Conservation (phyloP, 768 basidiomycete genomes). For the Lactarius tabidus region DNA sequence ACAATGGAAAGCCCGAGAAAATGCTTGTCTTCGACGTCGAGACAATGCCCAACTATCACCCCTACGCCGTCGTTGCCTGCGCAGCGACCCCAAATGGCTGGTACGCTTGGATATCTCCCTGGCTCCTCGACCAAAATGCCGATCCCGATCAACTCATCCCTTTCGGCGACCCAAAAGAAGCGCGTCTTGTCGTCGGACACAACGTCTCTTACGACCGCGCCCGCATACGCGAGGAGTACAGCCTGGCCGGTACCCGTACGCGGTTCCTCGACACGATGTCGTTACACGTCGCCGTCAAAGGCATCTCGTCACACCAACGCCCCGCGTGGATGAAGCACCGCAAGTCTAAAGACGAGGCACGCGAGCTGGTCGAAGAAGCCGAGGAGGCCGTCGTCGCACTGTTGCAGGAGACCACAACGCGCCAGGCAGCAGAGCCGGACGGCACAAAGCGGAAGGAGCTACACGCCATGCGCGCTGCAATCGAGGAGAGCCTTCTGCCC, state of each 20-base stretch:
- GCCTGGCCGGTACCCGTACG: conserved; percentile 56
- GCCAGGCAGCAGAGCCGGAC: conserved; percentile 41
- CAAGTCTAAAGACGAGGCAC: conserved; percentile 58
- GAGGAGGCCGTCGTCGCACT: conserved; percentile 56
- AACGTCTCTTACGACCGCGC: conserved; percentile 93
- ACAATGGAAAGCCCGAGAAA: conserved; percentile 60
- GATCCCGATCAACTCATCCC: conserved; percentile 67
- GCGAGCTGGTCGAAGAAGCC: conserved; percentile 58
- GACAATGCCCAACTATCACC: conserved; percentile 78
- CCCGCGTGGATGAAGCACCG: conserved; percentile 88
- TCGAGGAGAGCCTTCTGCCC: conserved; percentile 41
- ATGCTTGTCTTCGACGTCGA: conserved; percentile 93
- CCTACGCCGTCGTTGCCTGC: conserved; percentile 83
- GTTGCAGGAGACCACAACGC: conserved; percentile 40
- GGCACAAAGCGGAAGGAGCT: conserved; percentile 37
- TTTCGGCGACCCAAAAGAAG: conserved; percentile 48
- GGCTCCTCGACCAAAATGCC: conserved; percentile 66
- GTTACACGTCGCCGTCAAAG: conserved; percentile 88
- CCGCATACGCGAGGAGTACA: conserved; percentile 80
- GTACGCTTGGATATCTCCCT: conserved; percentile 97
- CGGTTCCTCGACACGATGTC: conserved; percentile 95
- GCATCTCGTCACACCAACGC: conserved; percentile 92
- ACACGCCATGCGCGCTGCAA: conserved; percentile 35
- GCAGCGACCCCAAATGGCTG: conserved; percentile 80
- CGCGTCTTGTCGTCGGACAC: conserved; percentile 83